Base-by-base conservation (phyloP, 2,329 filamentous ascomycete genomes). In the Ascochyta rabiei region DNA sequence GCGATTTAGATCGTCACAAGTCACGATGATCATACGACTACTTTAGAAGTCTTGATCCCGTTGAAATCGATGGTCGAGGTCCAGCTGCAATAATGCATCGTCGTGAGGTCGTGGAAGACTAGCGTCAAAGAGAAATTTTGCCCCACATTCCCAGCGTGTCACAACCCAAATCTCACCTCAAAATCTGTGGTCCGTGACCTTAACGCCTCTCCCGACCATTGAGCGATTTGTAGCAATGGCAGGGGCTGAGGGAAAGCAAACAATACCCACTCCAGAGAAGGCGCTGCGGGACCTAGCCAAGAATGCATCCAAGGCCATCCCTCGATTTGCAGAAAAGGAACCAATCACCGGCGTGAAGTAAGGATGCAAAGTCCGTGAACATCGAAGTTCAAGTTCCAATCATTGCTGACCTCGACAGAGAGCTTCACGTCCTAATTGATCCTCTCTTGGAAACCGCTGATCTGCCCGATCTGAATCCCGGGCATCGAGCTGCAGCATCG, bases 401-500 rank as follows among this genome's bases (percentile, higher is more conserved):
- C 16, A 47, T 19, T 46, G 48, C 69, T 74, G 39, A 72, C 53
- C 9, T 16, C 23, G n/a, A n/a, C 53, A 75, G 72, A 53, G 54
- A 67, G 28, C 60, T 76, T 7, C 63, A 69, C 37, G 54, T 49
- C 16, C 40, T 74, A 16, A 38, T 75, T 31, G 59, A 56, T 24
- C 67, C 70, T 10, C 49, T 75, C 2, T 41, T 75, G 26, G 66
- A 69, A n/a, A 75, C 72, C 8, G 70, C 73, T 15, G 67, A 71
- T 42, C 42, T 69, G 4, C 52, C 64, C 16, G 67, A 75, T 15
- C 51, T 75, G 10, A 60, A 63, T 12, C 64, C 69, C 31, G 67
- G 73, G 15, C 78, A 81, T 60, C 71, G 77, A 45, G 78, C 79
- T 5, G 77, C 77, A 38, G 78, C 79, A 34, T 80, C 76, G 60